Percentiles rank a stretch among this genome's conserved stretches.
Evolutionary conservation across 78 protist genomes (phyloP).

Genomic region (Cavenderia fasciculata): DNA sequence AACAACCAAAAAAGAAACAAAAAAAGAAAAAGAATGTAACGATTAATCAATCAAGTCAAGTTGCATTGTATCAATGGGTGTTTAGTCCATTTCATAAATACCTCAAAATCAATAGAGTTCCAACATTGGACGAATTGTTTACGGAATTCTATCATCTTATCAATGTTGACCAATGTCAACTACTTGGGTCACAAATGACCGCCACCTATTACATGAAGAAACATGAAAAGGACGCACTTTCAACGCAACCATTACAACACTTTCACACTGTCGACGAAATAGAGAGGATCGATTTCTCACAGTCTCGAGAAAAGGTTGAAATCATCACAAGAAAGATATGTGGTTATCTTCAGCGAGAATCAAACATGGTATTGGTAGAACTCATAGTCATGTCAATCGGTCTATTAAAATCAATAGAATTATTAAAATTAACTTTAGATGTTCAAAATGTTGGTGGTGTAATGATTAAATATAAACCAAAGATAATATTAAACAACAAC

Average conservation of each 20-base stretch:
- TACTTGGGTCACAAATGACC: too few species aligned
- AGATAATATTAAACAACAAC: background rate
- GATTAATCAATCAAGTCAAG: too few species aligned
- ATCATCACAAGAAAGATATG: conserved; percentile 42
- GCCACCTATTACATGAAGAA: too few species aligned
- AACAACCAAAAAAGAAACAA: background rate
- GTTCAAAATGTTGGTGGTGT: conserved; percentile 55
- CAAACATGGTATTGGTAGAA: conserved; percentile 64
- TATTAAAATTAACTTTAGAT: conserved; percentile 40
- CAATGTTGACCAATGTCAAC: background rate
- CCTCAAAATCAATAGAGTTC: background rate
- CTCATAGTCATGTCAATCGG: conserved; percentile 29
- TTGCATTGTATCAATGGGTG: too few species aligned
- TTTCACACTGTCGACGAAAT: conserved; percentile 6
- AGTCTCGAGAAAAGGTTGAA: conserved; percentile 15
- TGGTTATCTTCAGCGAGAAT: conserved; percentile 38
- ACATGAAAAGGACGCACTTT: background rate
- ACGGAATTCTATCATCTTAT: conserved; percentile 61
- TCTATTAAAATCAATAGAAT: conserved; percentile 21
- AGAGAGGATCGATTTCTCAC: background rate
- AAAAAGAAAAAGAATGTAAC: background rate
- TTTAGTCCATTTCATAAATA: conserved; percentile 69
- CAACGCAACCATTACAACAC: conserved; percentile 4
- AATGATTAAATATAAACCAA: background rate
- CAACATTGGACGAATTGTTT: conserved; percentile 28